Evolutionary conservation across 257 asterid species (phyloP), one percentile per base, ranked within the genome.

Genomic region (Fraxinus americana): DNA sequence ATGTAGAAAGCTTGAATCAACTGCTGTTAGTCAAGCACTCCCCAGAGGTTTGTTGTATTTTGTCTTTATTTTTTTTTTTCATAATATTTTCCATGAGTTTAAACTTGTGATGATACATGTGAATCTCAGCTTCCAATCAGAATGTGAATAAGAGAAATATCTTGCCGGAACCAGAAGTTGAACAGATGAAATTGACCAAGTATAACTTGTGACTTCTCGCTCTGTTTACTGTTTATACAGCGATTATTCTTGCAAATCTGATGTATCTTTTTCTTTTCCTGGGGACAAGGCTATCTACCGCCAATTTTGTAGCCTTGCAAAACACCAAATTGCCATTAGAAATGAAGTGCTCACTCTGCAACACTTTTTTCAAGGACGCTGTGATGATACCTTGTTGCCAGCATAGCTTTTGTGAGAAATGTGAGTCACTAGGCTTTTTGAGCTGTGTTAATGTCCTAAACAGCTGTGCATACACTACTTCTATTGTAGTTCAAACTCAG

Each of bases 381-480:
- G 92, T 92, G 81, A 88, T 94, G 97, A 91, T 94, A 79, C 98
- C 98, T 34, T 94, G 98, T 85, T 94, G 98, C 85, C 98, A 94
- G 85, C 95, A 90, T 83, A 94, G 98, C 85, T 94, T 94, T 82
- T 94, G 98, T 73, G 87, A 89, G 73, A 87, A 86, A 80, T 94
- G 98, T 94, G 88, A 89, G 99, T 87, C 79, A 78, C 14, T 41
- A 41, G 48, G 48, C 13, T 41, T 41, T 79, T 65, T 80, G 1
- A 79, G 79, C 78, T 75, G 17, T 50, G 68, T 54, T 16, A 2
- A 54, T 19, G 10, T 7, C 9, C 0, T 19, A 7, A 81, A 48
- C 8, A 69, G 78, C 74, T 75, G 43, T 39, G 36, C 32, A 75
- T 23, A 25, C 29, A 61, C 59, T 70, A 35, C 13, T 82, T 66